A percentile compares a stretch with the other conserved stretches of the same genome.
Conservation (phyloP, 2,329 filamentous ascomycete genomes). For the Penicillium sp. region DNA sequence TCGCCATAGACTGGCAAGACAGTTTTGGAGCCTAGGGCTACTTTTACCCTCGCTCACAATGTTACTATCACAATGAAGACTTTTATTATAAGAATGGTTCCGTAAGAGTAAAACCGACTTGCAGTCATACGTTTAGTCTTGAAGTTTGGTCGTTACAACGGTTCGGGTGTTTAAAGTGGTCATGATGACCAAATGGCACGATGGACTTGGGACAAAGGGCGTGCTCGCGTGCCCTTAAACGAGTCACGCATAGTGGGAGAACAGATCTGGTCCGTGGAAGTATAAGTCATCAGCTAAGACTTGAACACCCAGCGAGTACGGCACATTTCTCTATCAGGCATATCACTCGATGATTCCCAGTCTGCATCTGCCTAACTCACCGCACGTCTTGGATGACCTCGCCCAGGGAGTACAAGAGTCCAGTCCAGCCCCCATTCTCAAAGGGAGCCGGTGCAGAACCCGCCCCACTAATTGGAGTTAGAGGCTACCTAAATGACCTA, state of each 20-base stretch:
- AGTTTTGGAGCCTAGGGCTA: conserved; percentile 23
- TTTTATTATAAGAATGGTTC: background rate
- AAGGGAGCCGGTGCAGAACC: conserved; percentile 6
- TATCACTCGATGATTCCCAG: too few relatives aligned
- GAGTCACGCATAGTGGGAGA: background rate
- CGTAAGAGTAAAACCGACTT: conserved; percentile 3
- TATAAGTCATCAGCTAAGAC: background rate
- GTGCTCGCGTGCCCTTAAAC: background rate
- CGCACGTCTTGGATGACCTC: background rate
- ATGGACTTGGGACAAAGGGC: background rate
- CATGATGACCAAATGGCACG: conserved; percentile 2
- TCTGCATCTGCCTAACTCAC: background rate
- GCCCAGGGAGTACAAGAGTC: background rate
- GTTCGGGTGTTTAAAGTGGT: background rate
- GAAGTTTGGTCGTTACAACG: background rate
- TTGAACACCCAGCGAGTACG: background rate
- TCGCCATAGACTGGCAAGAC: conserved; percentile 16
- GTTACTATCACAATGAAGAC: background rate
- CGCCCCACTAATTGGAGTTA: conserved; percentile 3
- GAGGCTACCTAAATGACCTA: conserved; percentile 9
- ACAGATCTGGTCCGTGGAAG: background rate
- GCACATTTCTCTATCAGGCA: background rate
- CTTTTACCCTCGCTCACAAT: conserved; percentile 17
- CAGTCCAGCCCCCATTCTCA: background rate
- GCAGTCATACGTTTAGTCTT: background rate